Base-by-base conservation (phyloP, 177 flowering plant species). In the Vitis hybrid region DNA sequence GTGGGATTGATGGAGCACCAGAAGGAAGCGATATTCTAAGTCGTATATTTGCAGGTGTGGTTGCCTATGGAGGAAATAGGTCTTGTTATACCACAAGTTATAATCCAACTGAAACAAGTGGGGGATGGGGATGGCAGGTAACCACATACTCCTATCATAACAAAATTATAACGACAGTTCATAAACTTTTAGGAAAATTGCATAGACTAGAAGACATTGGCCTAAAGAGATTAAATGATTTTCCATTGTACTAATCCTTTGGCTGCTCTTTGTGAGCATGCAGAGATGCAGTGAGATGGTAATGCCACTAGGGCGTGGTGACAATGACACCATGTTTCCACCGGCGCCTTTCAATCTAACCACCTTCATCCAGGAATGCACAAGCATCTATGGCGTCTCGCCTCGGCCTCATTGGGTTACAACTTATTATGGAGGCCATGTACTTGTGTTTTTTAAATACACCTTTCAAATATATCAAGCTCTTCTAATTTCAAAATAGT, bases 1-100 rank as follows among this genome's bases (percentile, higher is more conserved):
- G 40, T 35, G 40, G 40, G 6, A 35, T 35, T 35, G 40, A 35
- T 35, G 40, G 40, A 35, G 67, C 76, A 21, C 21, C 65, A 4
- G 56, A 72, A 52, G 74, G 72, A 27, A 49, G 74, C 21, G 74
- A 70, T 67, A 51, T 67, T 48, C 79, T 80, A 10, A 69, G 70
- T 21, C 52, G 77, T 50, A 54, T 75, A 15, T 76, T 52, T 56
- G 75, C 77, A 7, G 82, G 76, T 11, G 49, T 73, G 0, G 68
- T 46, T 55, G 61, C 77, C 11, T 40, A 0, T 49, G 1, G 3
- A 32, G 71, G 76, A 7, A 32, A 60, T 14, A 35, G 7, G 35
- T 1, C 24, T 32, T 73, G 70, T 18, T 18, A 18, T 18, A 18
- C 18, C 18, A 18, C 18, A 18, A 18, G 18, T 18, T 1, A 18